Conservation (phyloP, 257 asterid species). For the Anisodus tanguticus region DNA sequence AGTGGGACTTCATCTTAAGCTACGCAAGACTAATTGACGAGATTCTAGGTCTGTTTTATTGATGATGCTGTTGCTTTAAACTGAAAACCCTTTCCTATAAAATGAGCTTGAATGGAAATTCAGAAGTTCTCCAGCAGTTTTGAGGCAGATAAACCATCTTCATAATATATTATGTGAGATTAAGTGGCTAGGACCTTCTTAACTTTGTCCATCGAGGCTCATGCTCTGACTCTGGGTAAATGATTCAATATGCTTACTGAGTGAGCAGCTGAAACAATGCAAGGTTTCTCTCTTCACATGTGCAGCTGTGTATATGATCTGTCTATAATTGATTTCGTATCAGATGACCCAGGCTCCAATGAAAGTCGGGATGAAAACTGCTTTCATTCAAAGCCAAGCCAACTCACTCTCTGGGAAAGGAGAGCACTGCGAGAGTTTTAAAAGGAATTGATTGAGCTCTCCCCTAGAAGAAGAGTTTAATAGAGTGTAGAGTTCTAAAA, state of each 20-base stretch:
- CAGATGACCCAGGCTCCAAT: not conserved
- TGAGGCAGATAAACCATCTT: not conserved
- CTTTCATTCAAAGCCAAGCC: not conserved
- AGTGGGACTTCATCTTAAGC: slow-evolving; percentile 14
- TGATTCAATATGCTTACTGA: not conserved
- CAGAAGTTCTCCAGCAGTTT: not conserved
- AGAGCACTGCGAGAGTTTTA: not conserved
- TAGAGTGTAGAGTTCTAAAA: not conserved
- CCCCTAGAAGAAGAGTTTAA: too few relatives aligned
- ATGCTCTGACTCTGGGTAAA: not conserved
- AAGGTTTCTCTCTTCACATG: not conserved
- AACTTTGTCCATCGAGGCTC: not conserved
- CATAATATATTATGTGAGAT: not conserved
- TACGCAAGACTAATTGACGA: not conserved
- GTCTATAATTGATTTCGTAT: not conserved
- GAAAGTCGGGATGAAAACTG: not conserved
- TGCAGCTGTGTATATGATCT: not conserved
- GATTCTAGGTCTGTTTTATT: not conserved
- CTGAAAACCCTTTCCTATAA: not conserved
- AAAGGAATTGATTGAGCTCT: not conserved
- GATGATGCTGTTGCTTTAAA: not conserved
- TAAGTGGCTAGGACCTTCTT: not conserved
- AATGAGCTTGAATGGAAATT: not conserved
- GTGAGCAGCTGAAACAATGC: slow-evolving; percentile 10
- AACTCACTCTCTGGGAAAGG: not conserved